These are phyloP conservation scores for Rhexocercosporidium sp. DNA, from an alignment of 2,329 filamentous ascomycete species.

Conservation along the genomic window DNA sequence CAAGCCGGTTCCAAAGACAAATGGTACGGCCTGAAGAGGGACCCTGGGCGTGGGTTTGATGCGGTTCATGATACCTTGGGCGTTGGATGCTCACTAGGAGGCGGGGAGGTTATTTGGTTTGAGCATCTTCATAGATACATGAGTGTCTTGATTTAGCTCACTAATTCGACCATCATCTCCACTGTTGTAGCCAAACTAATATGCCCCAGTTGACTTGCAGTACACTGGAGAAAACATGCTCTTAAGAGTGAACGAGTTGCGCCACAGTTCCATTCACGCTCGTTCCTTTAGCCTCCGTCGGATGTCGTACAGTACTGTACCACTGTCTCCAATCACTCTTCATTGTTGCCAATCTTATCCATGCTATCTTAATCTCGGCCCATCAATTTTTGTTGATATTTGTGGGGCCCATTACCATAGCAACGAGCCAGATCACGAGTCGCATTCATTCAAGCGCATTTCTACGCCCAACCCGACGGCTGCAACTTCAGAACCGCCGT, in stretches of 20 bases:
- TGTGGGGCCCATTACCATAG: slow-evolving; percentile 5
- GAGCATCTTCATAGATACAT: not conserved
- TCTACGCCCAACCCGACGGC: not conserved
- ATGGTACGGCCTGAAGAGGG: not conserved
- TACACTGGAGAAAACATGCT: too few relatives aligned
- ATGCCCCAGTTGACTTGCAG: too few relatives aligned
- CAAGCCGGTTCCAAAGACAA: not conserved
- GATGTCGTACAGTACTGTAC: too few relatives aligned
- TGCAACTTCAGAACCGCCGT: not conserved
- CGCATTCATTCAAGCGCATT: not conserved
- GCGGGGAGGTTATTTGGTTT: not conserved
- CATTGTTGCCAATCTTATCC: not conserved
- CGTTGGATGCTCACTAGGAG: slow-evolving; percentile 11
- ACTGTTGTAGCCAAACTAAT: too few relatives aligned
- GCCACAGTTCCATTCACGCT: too few relatives aligned
- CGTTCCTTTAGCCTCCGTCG: too few relatives aligned
- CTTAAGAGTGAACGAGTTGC: too few relatives aligned
- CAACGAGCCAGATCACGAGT: not conserved
- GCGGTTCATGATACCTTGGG: slow-evolving; percentile 19
- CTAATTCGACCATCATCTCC: too few relatives aligned
- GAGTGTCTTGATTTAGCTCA: too few relatives aligned
- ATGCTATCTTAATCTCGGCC: not conserved
- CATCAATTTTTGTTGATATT: not conserved
- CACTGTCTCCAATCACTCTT: not conserved
- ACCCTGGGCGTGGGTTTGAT: not conserved